Evolutionary conservation across 441 rosid genomes (phyloP), one percentile per base, ranked within the genome.

Genomic region (Gossypium gossypioides): DNA sequence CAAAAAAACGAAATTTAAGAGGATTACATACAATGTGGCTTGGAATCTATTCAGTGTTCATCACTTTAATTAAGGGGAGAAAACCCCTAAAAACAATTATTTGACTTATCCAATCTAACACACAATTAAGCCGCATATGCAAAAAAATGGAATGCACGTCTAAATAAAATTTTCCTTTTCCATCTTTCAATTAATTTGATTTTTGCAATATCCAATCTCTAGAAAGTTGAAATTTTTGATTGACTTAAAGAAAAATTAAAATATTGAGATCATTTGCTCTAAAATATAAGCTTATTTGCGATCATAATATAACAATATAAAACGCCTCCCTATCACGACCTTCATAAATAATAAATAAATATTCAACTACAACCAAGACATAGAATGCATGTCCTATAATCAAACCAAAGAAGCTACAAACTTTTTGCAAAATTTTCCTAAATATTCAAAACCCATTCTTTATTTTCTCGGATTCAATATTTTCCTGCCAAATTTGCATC

Each of bases 61-160:
- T 37, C 7, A 8, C 42, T 37, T 37, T 7, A 8, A 40, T 40
- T 8, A 40, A 40, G 44, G 44, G 44, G 44, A 40, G 42, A 40
- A 40, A 40, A 40, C 44, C 44, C 44, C 12, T 40, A 34, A 34
- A 18, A 62, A 13, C 37, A 29, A 32, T 40, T 2, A 40, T 40
- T 40, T 40, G 44, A 40, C 12, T 8, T 40, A 1, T 37, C 42
- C 40, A 34, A 34, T 34, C 40, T 51, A 51, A 9, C 25, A 25
- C 48, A 6, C 63, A 32, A 32, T 27, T 21, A 18, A 34, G 25
- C 15, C 32, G 19, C 13, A 34, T 19, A 4, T 52, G 13, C 61
- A 34, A n/a, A 18, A 61, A 34, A 37, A 74, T 86, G 89, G 81
- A 22, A 55, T 1, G 84, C 89, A 85, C 87, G 89, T 83, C 85